Evolutionary conservation across 306 rosid species (phyloP).

Genomic region (Psophocarpus tetragonolobus): DNA sequence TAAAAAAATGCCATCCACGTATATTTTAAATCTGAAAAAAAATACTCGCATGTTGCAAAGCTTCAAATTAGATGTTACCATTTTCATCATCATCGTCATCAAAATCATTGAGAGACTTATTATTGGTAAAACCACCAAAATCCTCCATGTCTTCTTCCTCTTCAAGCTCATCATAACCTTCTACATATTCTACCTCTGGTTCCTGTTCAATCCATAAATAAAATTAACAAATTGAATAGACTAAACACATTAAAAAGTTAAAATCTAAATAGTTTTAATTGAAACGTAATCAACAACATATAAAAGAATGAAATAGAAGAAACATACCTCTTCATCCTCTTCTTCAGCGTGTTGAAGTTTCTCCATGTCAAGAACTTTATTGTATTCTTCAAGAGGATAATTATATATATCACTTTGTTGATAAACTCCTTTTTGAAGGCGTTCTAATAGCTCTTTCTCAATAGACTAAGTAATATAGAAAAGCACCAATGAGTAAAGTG

Average conservation of each 20-base stretch:
- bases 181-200: constrained; percentile 68
- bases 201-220: constrained; percentile 56
- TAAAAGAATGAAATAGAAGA: background rate
- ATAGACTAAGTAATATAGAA: constrained; percentile 55
- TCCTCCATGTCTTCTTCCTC: constrained; percentile 91
- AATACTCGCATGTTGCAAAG: constrained; percentile 2
- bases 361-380: constrained; percentile 53
- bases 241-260: background rate
- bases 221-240: background rate
- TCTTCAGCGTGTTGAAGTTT: constrained; percentile 44
- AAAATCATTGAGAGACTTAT: constrained; percentile 28
- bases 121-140: constrained; percentile 51
- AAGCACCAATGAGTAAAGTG: constrained; percentile 27
- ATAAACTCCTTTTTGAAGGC: constrained; percentile 64
- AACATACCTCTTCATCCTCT: constrained; percentile 63
- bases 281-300: background rate
- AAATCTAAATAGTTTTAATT: background rate
- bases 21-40: constrained; percentile 21
- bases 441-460: constrained; percentile 75
- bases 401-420: constrained; percentile 59
- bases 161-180: constrained; percentile 73
- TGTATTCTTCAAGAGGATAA: constrained; percentile 53
- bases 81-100: constrained; percentile 54
- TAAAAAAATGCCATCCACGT: background rate
- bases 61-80: constrained; percentile 43